Evolutionary conservation across 2,329 filamentous ascomycete genomes (phyloP).

Genomic region (Colletotrichum chrysophilum): DNA sequence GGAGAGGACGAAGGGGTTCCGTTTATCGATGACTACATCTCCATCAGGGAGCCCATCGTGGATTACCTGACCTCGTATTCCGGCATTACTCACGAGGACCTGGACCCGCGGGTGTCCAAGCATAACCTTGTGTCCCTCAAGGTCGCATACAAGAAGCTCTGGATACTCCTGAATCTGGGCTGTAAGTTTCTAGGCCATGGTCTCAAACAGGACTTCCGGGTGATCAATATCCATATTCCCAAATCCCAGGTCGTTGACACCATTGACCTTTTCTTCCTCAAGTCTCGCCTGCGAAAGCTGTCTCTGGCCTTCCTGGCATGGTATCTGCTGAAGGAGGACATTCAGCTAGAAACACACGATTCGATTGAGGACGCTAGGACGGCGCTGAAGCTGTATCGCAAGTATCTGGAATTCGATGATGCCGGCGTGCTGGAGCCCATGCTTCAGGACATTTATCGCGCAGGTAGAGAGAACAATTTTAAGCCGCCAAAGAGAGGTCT

Average conservation of each 20-base stretch:
- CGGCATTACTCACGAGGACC: conserved; percentile 84
- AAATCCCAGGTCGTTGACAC: conserved; percentile 92
- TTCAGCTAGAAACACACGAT: conserved; percentile 91
- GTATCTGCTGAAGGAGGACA: conserved; percentile 89
- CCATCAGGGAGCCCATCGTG: conserved; percentile 87
- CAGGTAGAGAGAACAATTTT: conserved; percentile 53
- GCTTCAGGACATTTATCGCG: conserved; percentile 82
- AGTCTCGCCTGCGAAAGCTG: conserved; percentile 81
- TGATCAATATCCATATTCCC: conserved; percentile 97
- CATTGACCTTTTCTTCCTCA: conserved; percentile 87
- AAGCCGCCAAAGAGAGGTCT: conserved; percentile 54
- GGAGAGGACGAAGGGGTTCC: conserved; percentile 81
- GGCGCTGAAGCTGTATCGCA: conserved; percentile 85
- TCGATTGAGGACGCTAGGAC: conserved; percentile 94
- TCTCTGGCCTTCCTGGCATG: conserved; percentile 91
- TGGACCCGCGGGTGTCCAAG: conserved; percentile 77
- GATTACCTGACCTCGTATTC: conserved; percentile 96
- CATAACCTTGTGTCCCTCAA: conserved; percentile 90
- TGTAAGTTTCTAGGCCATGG: conserved; percentile 95
- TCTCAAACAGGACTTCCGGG: conserved; percentile 93
- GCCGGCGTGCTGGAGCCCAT: conserved; percentile 84
- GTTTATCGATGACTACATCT: conserved; percentile 98
- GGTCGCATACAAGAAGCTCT: conserved; percentile 95
- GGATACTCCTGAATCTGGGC: conserved; percentile 93
- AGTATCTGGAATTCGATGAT: conserved; percentile 88